These are phyloP conservation scores for Pythium coloratum DNA, from an alignment of 352 stramenopile species.

Conservation along the genomic window DNA sequence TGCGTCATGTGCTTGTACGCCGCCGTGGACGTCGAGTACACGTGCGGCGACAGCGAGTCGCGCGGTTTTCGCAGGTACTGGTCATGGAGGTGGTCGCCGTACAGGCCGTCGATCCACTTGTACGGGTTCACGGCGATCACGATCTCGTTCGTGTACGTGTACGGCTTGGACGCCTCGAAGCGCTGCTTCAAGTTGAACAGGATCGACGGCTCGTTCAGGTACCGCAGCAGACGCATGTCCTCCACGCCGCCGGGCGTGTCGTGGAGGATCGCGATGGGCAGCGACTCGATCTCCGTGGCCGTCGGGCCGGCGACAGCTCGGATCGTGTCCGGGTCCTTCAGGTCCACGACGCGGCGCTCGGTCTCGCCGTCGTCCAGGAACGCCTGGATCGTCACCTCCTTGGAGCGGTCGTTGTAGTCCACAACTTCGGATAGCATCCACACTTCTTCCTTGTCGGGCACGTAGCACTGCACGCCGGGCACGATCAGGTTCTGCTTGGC, in stretches of 20 bases:
- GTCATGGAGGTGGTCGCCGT: conserved; percentile 85
- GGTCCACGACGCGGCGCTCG: conserved; percentile 71
- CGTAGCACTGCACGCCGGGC: conserved; percentile 87
- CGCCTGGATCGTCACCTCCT: conserved; percentile 78
- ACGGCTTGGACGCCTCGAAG: conserved; percentile 91
- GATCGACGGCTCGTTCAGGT: conserved; percentile 93
- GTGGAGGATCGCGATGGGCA: conserved; percentile 81
- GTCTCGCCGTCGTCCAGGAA: conserved; percentile 63
- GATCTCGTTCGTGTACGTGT: conserved; percentile 98
- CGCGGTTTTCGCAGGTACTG: conserved; percentile 78
- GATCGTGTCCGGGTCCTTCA: conserved; percentile 86
- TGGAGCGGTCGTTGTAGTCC: conserved; percentile 79
- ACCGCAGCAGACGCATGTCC: conserved; percentile 86
- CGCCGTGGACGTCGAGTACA: conserved; percentile 86
- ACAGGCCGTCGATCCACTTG: conserved; percentile 92
- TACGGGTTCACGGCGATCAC: conserved; percentile 98
- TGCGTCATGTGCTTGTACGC: conserved; percentile 86
- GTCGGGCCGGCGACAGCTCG: conserved; percentile 71
- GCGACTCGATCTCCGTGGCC: conserved; percentile 79
- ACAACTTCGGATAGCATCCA: conserved; percentile 84
- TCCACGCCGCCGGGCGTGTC: conserved; percentile 77
- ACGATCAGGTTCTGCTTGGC: conserved; percentile 87
- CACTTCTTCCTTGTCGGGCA: conserved; percentile 85
- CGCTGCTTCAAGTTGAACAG: conserved; percentile 93
- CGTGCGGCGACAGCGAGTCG: conserved; percentile 69